phyloP scores from a whole-genome alignment of 2,329 filamentous ascomycete genomes.

The Sodiomyces alkalinus region DNA sequence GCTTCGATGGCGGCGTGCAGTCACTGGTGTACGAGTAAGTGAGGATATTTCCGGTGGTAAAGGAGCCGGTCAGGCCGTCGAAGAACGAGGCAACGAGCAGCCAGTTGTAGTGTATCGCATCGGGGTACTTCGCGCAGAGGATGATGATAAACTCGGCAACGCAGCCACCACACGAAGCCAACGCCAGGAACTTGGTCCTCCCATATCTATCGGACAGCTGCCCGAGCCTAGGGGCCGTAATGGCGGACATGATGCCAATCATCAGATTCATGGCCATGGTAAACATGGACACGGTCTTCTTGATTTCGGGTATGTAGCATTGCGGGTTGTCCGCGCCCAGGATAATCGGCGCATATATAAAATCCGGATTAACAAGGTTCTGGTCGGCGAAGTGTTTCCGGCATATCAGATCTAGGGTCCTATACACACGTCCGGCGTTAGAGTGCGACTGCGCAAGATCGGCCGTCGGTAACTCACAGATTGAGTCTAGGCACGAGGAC shows the following conservation, averaged over 20 bases:
- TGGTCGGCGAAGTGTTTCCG: conserved; percentile 64
- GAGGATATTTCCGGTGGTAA: conserved; percentile 64
- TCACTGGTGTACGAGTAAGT: conserved; percentile 81
- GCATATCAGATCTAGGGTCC: conserved; percentile 70
- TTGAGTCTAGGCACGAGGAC: conserved; percentile 78
- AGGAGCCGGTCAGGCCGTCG: conserved; percentile 78
- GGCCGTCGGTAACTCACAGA: conserved; percentile 40
- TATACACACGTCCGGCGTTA: conserved; percentile 14
- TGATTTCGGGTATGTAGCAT: conserved; percentile 67
- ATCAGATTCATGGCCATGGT: conserved; percentile 61
- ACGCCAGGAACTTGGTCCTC: conserved; percentile 55
- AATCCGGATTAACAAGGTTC: conserved; percentile 39
- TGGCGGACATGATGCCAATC: conserved; percentile 61
- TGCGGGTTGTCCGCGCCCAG: conserved; percentile 59
- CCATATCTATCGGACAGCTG: conserved; percentile 78
- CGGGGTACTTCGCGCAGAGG: conserved; percentile 59
- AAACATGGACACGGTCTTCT: conserved; percentile 63
- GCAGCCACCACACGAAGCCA: conserved; percentile 62
- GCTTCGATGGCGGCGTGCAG: conserved; percentile 64
- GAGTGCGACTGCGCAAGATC: conserved; percentile 4
- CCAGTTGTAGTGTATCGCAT: conserved; percentile 60
- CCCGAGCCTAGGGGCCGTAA: conserved; percentile 71
- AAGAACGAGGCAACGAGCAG: conserved; percentile 61
- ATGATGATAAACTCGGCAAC: conserved; percentile 63
- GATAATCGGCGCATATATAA: conserved; percentile 46